These are phyloP conservation scores for Leptographium flavum DNA, from an alignment of 2,329 filamentous ascomycete species.

Conservation along the genomic window DNA sequence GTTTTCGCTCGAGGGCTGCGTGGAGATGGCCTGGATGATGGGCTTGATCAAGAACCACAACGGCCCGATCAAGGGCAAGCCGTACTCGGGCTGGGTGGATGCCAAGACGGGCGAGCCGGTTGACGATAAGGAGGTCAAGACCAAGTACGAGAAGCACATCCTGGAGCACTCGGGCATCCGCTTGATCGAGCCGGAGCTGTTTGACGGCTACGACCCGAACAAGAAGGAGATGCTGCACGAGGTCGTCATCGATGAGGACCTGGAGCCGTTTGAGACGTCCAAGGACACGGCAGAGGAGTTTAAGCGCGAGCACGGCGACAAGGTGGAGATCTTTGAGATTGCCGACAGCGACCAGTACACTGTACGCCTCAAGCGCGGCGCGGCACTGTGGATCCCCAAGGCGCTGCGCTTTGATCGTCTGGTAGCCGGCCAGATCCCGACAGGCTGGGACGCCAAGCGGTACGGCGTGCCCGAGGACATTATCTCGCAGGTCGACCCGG, in stretches of 20 bases:
- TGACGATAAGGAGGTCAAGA: conserved; percentile 94
- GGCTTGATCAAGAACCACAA: conserved; percentile 98
- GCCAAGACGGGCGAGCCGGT: conserved; percentile 88
- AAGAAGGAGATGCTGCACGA: conserved; percentile 98
- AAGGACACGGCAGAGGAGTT: conserved; percentile 97
- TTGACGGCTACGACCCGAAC: conserved; percentile 92
- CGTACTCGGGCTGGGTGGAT: conserved; percentile 95
- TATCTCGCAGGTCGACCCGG: conserved; percentile 91
- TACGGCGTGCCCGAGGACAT: conserved; percentile 98
- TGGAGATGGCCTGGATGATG: conserved; percentile 99
- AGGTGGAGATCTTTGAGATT: conserved; percentile 95
- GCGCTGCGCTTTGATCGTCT: conserved; percentile 93
- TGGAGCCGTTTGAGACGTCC: conserved; percentile 92
- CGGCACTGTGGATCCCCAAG: conserved; percentile 90
- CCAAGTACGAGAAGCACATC: conserved; percentile 94
- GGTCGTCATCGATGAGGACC: conserved; percentile 91
- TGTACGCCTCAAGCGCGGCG: conserved; percentile 89
- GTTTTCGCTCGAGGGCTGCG: conserved; percentile 93
- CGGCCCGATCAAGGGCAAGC: conserved; percentile 86
- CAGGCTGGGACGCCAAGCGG: conserved; percentile 90
- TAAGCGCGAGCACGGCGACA: conserved; percentile 91
- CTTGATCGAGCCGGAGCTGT: conserved; percentile 92
- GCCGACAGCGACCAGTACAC: conserved; percentile 87
- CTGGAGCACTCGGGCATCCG: conserved; percentile 95
- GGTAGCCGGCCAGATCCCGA: conserved; percentile 91